A percentile compares a stretch with the other conserved stretches of the same genome.
Conservation (phyloP, 768 basidiomycete species). For the Rhodosporidiobolus sp. region DNA sequence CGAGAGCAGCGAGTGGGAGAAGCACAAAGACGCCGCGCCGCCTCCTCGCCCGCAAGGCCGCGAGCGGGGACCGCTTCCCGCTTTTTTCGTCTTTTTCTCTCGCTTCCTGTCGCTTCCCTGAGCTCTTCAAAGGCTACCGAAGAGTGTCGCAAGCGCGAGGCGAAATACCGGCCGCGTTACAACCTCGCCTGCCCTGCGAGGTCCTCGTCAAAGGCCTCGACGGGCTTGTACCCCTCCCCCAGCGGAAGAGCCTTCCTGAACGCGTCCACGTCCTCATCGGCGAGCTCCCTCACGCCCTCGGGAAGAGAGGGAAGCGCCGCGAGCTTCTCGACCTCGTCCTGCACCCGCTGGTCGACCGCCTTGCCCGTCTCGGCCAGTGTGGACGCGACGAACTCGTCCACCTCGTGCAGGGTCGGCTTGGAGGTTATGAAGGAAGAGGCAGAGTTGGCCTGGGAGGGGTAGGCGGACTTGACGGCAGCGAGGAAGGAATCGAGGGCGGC, state of each 20-base stretch:
- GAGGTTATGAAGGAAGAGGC: neutral
- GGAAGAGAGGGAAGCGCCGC: neutral
- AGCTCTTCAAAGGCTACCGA: no score
- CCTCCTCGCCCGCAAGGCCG: no score
- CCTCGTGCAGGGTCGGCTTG: constrained; percentile 8
- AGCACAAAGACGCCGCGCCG: no score
- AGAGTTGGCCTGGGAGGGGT: neutral
- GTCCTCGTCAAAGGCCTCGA: neutral
- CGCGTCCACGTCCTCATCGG: neutral
- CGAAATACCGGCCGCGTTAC: neutral
- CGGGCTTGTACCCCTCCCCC: constrained; percentile 2
- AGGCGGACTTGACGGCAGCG: neutral
- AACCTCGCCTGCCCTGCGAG: neutral
- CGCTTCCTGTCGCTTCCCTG: no score
- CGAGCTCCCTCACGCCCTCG: neutral
- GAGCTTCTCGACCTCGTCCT: neutral
- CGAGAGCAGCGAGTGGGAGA: no score
- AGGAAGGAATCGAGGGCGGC: neutral
- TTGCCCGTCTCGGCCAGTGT: neutral
- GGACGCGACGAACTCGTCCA: neutral
- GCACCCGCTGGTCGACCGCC: neutral
- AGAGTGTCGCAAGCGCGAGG: neutral
- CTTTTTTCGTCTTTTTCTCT: no score
- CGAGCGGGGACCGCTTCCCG: no score
- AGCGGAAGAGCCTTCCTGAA: neutral